Percentiles rank a stretch among this genome's conserved stretches.
phyloP scores from a whole-genome alignment of 192 early-diverging fungal species.

The Backusella mclennaniae region DNA sequence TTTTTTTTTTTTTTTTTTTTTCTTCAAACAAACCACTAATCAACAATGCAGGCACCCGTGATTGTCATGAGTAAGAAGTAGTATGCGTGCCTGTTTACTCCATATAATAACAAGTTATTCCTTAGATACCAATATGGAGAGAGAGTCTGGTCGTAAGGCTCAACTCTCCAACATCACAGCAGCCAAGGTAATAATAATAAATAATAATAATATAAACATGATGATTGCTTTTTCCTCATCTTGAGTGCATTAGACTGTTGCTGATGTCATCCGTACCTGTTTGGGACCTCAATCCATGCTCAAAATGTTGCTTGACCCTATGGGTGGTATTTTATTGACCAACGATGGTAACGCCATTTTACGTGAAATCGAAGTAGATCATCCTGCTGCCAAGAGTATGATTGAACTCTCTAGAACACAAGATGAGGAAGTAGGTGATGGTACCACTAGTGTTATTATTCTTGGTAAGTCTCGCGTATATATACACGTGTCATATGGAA shows the following conservation, averaged over 20 bases:
- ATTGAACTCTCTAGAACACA: slow-evolving; percentile 98
- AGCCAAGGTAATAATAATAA: slow-evolving; percentile 71
- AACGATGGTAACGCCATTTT: slow-evolving; percentile 99
- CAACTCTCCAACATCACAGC: slow-evolving; percentile 98
- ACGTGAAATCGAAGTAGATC: slow-evolving; percentile 98
- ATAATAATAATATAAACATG: not conserved
- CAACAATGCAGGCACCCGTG: slow-evolving; percentile 79
- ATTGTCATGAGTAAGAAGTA: slow-evolving; percentile 78
- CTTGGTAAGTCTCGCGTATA: slow-evolving; percentile 61
- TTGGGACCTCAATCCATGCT: slow-evolving; percentile 98
- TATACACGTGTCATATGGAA: not conserved
- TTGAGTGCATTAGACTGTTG: slow-evolving; percentile 68
- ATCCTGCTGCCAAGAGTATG: slow-evolving; percentile 99
- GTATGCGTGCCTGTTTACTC: not conserved
- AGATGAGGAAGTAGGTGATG: slow-evolving; percentile 99
- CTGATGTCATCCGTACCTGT: slow-evolving; percentile 98
- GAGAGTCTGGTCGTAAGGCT: slow-evolving; percentile 95
- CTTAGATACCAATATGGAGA: slow-evolving; percentile 82
- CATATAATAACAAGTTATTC: not conserved
- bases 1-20: not conserved
- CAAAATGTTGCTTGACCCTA: slow-evolving; percentile 99
- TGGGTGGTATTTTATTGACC: slow-evolving; percentile 98
- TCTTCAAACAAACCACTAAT: not conserved
- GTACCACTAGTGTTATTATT: slow-evolving; percentile 98
- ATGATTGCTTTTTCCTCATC: not conserved